Base-by-base conservation (phyloP, 148 eudicot species). In the Gaultheria prostrata region DNA sequence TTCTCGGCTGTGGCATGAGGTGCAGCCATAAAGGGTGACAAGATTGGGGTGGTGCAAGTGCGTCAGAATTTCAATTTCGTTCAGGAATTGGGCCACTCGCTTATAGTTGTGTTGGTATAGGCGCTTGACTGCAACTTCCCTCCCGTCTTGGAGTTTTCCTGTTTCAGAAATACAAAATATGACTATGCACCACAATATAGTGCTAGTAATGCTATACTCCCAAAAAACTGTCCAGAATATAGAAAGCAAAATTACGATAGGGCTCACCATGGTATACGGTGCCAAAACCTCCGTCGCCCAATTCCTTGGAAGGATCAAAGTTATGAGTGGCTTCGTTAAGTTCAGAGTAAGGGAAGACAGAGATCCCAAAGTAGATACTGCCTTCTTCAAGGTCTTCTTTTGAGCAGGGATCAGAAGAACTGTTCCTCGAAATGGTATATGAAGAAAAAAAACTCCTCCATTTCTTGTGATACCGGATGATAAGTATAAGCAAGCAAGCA, bases 261-360 rank as follows among this genome's bases (percentile, higher is more conserved):
- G 57, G 69, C 86, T 87, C 83, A 89, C 91, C 91, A 46, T 87
- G 82, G 76, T 89, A 89, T 8, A 89, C 91, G 32, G 88, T 87
- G 82, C 91, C 91, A 43, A 72, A 89, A 56, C 87, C 91, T 67
- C 91, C 43, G 4, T 39, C 43, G 43, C 43, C 43, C 43, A 39
- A 39, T 39, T 39, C 43, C 43, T 39, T 39, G 0, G 43, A 39
- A 39, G 43, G 43, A 4, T 39, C 43, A 39, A 39, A 39, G 43
- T 39, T 39, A 39, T 39, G 43, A 39, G 43, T 39, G 43, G 43
- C 43, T 39, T 39, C 43, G 3, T 39, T 39, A 39, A 39, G 43
- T 39, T 39, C 43, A 39, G 43, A 39, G 43, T 39, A 39, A 5
- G 43, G 4, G 43, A 39, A 39, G 43, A 39, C 43, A 39, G 43